A percentile compares a stretch with the other conserved stretches of the same genome.
phyloP scores from a whole-genome alignment of 108 stramenopile species.

The Epipyxis sp. region DNA sequence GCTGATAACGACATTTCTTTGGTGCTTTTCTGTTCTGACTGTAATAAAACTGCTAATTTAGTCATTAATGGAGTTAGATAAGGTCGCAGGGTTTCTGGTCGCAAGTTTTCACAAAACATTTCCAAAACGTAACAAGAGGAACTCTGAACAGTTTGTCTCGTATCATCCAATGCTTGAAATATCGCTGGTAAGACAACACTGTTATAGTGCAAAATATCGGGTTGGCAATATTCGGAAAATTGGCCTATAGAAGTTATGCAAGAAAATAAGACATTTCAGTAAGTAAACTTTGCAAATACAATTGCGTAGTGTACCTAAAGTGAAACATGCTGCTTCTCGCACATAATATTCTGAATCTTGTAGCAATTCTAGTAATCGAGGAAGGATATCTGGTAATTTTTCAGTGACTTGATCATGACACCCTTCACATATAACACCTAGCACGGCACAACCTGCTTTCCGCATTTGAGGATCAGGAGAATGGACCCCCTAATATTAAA shows the following conservation, averaged over 20 bases:
- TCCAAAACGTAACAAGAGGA: slow-evolving; percentile 94
- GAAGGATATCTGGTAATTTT: slow-evolving; percentile 65
- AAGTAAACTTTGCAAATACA: no score
- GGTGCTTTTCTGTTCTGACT: slow-evolving; percentile 78
- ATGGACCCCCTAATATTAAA: slow-evolving; percentile 69
- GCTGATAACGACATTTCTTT: slow-evolving; percentile 97
- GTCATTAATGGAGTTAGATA: slow-evolving; percentile 79
- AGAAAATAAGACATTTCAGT: no score
- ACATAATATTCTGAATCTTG: slow-evolving; percentile 76
- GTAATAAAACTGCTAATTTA: slow-evolving; percentile 81
- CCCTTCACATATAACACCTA: slow-evolving; percentile 93
- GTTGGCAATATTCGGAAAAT: slow-evolving; percentile 94
- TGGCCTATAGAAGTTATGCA: no score
- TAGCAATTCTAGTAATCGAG: slow-evolving; percentile 72
- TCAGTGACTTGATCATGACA: slow-evolving; percentile 75
- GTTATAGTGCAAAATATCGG: slow-evolving; percentile 82
- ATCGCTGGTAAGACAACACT: slow-evolving; percentile 86
- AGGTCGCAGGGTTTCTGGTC: slow-evolving; percentile 83
- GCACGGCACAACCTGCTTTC: slow-evolving; percentile 88
- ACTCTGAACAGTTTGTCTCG: slow-evolving; percentile 75
- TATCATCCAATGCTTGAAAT: slow-evolving; percentile 82
- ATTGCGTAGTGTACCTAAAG: no score
- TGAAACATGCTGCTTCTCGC: slow-evolving; percentile 94
- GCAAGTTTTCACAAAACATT: slow-evolving; percentile 95
- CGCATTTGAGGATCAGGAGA: slow-evolving; percentile 70